A percentile compares a stretch with the other conserved stretches of the same genome.
phyloP scores from a whole-genome alignment of 257 asterid genomes.

The Forsythia suspensa region DNA sequence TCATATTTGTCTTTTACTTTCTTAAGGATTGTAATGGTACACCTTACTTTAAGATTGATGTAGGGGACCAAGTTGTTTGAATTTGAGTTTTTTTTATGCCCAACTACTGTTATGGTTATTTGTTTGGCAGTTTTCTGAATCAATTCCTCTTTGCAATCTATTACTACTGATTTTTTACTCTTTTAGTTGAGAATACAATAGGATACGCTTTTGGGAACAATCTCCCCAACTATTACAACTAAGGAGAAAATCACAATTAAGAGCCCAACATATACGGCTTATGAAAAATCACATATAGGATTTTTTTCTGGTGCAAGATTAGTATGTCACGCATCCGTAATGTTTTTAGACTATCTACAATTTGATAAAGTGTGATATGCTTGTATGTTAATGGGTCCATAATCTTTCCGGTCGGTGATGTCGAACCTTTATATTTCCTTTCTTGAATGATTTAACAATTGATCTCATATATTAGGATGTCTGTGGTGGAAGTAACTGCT shows the following conservation, averaged over 20 bases:
- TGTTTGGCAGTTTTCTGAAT: background rate
- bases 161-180: background rate
- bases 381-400: background rate
- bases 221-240: background rate
- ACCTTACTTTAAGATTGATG: background rate
- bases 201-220: no score
- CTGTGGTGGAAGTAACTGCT: slow-evolving; percentile 83
- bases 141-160: background rate
- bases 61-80: background rate
- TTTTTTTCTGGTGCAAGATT: background rate
- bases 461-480: slow-evolving; percentile 49
- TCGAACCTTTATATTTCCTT: background rate
- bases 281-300: background rate
- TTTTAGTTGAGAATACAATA: no score
- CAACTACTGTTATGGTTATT: background rate
- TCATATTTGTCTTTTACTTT: background rate
- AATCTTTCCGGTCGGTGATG: background rate
- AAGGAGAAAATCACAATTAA: background rate
- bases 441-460: slow-evolving; percentile 15
- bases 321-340: background rate
- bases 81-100: background rate
- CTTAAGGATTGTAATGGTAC: background rate
- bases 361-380: background rate
- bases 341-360: background rate
- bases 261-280: background rate